Conservation (phyloP, 345 rosid species). For the Toxicodendron radicans region DNA sequence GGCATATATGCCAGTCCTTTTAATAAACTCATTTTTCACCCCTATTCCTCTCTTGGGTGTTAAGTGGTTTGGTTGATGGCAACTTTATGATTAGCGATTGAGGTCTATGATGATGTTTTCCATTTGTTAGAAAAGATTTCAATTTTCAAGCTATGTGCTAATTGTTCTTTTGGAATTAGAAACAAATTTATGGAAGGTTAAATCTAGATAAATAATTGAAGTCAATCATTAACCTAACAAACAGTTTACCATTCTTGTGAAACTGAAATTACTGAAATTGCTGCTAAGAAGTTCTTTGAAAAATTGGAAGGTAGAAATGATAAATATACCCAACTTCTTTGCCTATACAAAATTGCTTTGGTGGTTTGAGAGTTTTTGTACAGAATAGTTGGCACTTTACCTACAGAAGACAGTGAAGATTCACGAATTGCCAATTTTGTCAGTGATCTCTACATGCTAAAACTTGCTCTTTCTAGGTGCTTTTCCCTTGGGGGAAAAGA, state of each 20-base stretch:
- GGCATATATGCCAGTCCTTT: background rate
- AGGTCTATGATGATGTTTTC: background rate
- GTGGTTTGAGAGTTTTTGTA: background rate
- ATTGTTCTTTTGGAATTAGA: background rate
- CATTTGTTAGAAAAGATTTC: background rate
- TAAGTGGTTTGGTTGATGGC: background rate
- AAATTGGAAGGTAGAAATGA: background rate
- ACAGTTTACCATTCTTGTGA: background rate
- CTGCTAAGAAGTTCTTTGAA: too few species aligned
- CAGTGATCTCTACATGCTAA: background rate
- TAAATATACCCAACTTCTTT: background rate
- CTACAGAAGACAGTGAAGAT: background rate
- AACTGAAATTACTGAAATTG: background rate
- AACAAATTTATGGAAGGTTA: background rate
- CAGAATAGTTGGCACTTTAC: background rate
- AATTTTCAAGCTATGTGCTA: background rate
- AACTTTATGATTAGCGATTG: background rate
- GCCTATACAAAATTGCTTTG: background rate
- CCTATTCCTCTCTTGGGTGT: too few species aligned
- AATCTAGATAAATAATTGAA: background rate
- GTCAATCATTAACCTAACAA: background rate
- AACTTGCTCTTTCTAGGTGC: background rate
- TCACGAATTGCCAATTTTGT: background rate
- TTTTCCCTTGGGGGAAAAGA: background rate
- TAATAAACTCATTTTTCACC: background rate